A percentile compares a stretch with the other conserved stretches of the same genome.
phyloP scores from a whole-genome alignment of 2,329 filamentous ascomycete species.

The Colletotrichum somersetense region DNA sequence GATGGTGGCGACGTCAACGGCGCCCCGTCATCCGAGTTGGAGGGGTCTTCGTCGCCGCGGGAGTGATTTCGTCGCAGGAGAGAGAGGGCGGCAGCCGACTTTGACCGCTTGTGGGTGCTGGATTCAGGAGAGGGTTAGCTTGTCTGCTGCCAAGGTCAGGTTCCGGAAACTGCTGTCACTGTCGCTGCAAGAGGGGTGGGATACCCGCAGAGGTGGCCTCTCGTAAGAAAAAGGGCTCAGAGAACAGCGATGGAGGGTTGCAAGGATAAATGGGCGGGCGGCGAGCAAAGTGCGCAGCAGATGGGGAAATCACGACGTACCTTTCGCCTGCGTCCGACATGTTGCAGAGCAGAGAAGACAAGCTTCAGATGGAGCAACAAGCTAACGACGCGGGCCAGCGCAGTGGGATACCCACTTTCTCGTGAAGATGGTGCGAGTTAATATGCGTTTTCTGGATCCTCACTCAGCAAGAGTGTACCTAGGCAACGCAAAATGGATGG shows the following conservation, averaged over 20 bases:
- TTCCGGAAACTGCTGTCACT: constrained; percentile 14
- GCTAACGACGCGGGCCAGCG: constrained; percentile 30
- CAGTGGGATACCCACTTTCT: constrained; percentile 33
- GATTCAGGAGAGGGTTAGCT: constrained; percentile 38
- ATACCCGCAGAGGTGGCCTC: constrained; percentile 23
- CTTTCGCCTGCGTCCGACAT: constrained; percentile 55
- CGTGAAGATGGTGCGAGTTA: constrained; percentile 39
- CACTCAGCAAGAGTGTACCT: constrained; percentile 14
- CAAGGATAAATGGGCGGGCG: constrained; percentile 3
- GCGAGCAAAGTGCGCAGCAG: constrained; percentile 17
- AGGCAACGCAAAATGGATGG: constrained; percentile 26
- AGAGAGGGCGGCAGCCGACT: constrained; percentile 64
- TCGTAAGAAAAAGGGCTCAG: constrained; percentile 29
- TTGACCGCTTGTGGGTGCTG: constrained; percentile 66
- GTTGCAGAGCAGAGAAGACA: constrained; percentile 39
- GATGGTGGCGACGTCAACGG: constrained; percentile 50
- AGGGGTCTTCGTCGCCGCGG: constrained; percentile 65
- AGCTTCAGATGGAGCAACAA: constrained; percentile 19
- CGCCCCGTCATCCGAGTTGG: constrained; percentile 62
- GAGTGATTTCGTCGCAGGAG: constrained; percentile 66
- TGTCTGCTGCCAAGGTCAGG: constrained; percentile 23
- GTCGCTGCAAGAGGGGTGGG: constrained; percentile 21
- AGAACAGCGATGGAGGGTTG: constrained; percentile 1
- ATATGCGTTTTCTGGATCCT: constrained; percentile 23
- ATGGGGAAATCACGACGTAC: constrained; percentile 45